Conservation (phyloP, 371 early-diverging fungal species). For the Polyrhizophydium stewartii region DNA sequence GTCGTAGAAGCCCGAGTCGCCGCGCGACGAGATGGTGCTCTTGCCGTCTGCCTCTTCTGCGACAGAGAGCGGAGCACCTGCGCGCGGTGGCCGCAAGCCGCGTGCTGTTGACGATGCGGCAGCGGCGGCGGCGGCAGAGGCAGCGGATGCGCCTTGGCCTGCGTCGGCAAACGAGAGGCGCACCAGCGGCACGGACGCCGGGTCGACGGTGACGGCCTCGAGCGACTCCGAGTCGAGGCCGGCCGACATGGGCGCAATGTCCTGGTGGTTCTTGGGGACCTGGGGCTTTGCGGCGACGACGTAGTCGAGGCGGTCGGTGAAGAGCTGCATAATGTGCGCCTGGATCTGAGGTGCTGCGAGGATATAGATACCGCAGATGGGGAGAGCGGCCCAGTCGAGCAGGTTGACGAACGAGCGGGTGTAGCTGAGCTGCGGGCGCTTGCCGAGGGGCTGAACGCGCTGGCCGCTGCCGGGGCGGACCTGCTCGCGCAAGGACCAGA, state of each 20-base stretch:
- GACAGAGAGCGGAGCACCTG: neutral
- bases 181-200: neutral
- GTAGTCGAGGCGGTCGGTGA: constrained; percentile 28
- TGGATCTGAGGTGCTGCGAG: constrained; percentile 23
- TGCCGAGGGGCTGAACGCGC: constrained; percentile 19
- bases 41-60: neutral
- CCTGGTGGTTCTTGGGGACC: neutral
- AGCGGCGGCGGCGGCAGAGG: neutral
- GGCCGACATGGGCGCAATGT: neutral
- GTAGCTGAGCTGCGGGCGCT: constrained; percentile 15
- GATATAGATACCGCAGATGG: constrained; percentile 18
- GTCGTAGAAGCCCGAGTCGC: constrained; percentile 17
- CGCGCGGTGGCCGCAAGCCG: too few relatives aligned
- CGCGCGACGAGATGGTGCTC: constrained; percentile 1
- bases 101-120: neutral
- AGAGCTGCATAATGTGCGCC: constrained; percentile 25
- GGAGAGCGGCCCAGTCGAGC: constrained; percentile 21
- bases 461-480: neutral
- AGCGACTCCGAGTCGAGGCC: neutral
- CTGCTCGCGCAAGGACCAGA: constrained; percentile 1
- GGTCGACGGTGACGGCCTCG: neutral
- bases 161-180: neutral
- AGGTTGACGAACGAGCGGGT: constrained; percentile 5
- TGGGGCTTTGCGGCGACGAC: constrained; percentile 22
- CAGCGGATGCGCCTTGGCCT: neutral